These are phyloP conservation scores for Carallia brachiata DNA, from an alignment of 345 rosid genomes.

Conservation along the genomic window DNA sequence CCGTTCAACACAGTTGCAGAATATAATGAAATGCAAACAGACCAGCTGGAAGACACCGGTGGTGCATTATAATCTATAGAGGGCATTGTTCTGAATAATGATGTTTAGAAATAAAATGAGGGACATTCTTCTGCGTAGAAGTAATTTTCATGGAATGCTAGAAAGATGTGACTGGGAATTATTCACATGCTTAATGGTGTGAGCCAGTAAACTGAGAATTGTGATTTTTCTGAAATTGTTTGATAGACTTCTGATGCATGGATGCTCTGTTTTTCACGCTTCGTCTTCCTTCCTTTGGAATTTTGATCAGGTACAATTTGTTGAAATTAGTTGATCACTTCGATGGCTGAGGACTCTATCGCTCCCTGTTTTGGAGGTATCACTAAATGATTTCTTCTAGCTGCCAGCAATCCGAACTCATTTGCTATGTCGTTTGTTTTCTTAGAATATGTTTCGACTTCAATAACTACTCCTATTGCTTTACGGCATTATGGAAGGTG, in stretches of 20 bases:
- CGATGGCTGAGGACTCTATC: constrained; percentile 30
- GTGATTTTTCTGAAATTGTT: constrained; percentile 8
- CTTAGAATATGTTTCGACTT: neutral
- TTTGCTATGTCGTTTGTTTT: neutral
- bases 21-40: neutral
- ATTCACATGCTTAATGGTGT: neutral
- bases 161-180: neutral
- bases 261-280: neutral
- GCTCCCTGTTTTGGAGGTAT: constrained; percentile 33
- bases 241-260: constrained; percentile 7
- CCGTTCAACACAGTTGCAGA: neutral
- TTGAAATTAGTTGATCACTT: constrained; percentile 31
- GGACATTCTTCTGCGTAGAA: neutral
- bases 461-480: neutral
- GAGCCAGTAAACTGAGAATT: neutral
- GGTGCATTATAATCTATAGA: no score
- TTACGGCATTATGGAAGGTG: constrained; percentile 35
- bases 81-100: neutral
- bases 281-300: constrained; percentile 8
- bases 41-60: neutral
- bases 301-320: constrained; percentile 29
- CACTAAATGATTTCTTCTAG: neutral
- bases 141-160: neutral
- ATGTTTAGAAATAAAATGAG: neutral
- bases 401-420: neutral